Percentiles rank a stretch among this genome's conserved stretches.
Conservation (phyloP, 306 rosid genomes). For the Quercus glauca region DNA sequence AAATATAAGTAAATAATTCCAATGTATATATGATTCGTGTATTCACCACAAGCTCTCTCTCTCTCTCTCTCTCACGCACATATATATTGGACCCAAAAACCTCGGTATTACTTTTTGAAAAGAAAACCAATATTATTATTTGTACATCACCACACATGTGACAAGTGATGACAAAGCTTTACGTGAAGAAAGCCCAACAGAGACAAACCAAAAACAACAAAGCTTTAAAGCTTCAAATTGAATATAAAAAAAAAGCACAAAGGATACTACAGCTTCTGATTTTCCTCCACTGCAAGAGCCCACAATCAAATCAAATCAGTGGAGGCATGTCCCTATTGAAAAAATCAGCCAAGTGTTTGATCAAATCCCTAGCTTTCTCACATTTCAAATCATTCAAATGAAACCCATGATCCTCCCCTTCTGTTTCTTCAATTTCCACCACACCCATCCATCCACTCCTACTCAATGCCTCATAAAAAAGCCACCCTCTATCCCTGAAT, state of each 20-base stretch:
- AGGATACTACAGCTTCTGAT: too few species aligned
- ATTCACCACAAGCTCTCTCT: too few species aligned
- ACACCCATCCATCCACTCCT: constrained; percentile 32
- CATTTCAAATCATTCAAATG: constrained; percentile 17
- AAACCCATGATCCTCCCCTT: constrained; percentile 30
- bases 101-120: too few species aligned
- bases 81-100: too few species aligned
- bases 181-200: neutral
- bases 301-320: neutral
- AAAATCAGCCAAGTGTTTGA: constrained; percentile 28
- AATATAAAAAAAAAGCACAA: neutral
- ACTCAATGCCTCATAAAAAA: constrained; percentile 27
- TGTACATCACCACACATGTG: too few species aligned
- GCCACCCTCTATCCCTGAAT: constrained; percentile 33
- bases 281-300: too few species aligned
- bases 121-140: too few species aligned
- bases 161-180: too few species aligned
- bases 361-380: constrained; percentile 24
- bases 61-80: too few species aligned
- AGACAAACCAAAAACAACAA: too few species aligned
- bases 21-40: too few species aligned
- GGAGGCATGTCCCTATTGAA: constrained; percentile 30
- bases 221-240: neutral
- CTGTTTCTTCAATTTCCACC: constrained; percentile 31
- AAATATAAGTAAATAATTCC: too few species aligned